phyloP scores from a whole-genome alignment of 306 rosid genomes.

The Pyrus bretschneideri region DNA sequence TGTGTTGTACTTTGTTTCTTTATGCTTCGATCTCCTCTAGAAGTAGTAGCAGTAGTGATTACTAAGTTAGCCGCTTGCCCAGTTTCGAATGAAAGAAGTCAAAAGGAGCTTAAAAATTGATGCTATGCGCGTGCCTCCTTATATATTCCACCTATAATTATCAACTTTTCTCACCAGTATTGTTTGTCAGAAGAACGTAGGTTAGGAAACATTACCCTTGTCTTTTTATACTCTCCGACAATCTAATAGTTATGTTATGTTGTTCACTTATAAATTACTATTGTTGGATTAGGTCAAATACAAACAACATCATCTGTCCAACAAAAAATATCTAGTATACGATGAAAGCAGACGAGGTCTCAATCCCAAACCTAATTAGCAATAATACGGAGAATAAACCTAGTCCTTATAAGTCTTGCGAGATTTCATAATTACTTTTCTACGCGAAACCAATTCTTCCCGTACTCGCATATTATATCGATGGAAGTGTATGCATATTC shows the following conservation, averaged over 20 bases:
- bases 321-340: background rate
- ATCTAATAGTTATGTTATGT: background rate
- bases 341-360: background rate
- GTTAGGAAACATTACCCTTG: background rate
- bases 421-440: background rate
- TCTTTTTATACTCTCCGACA: background rate
- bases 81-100: constrained; percentile 23
- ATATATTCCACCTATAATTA: background rate
- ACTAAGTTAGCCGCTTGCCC: constrained; percentile 3
- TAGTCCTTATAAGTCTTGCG: background rate
- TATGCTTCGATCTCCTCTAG: constrained; percentile 13
- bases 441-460: no score
- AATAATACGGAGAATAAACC: background rate
- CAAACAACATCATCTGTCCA: background rate
- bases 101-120: background rate
- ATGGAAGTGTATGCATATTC: background rate
- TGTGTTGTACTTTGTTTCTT: background rate
- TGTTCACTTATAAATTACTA: background rate
- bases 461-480: background rate
- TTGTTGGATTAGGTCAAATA: background rate
- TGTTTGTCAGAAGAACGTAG: background rate
- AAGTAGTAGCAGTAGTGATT: constrained; percentile 14
- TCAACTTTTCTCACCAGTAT: background rate
- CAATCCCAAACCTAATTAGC: background rate
- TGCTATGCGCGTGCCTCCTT: background rate